phyloP scores from a whole-genome alignment of 495 filamentous ascomycete species.

The Oleoguttula mirabilis region DNA sequence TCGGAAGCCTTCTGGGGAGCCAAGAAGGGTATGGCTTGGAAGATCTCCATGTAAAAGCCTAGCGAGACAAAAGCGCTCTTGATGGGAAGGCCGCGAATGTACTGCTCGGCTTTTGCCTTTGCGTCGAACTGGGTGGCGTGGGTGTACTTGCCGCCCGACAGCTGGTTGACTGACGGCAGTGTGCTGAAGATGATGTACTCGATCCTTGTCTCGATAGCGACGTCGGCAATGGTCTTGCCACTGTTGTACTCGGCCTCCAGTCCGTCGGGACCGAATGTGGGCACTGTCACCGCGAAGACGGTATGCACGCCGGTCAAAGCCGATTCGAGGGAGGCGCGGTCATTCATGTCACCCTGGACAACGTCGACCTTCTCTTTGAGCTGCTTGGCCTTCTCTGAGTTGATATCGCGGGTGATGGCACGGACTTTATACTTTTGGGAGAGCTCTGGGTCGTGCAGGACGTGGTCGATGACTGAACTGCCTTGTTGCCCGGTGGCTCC shows the following conservation, averaged over 20 bases:
- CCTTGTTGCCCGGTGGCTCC: constrained; percentile 22
- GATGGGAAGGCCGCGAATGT: constrained; percentile 36
- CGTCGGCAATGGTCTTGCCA: constrained; percentile 29
- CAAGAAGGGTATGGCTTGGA: constrained; percentile 24
- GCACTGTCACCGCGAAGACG: constrained; percentile 35
- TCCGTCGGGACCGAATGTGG: constrained; percentile 26
- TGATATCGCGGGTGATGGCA: constrained; percentile 14
- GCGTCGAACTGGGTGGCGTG: constrained; percentile 6
- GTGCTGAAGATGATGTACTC: constrained; percentile 32
- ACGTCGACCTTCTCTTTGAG: constrained; percentile 9
- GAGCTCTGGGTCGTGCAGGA: constrained; percentile 17
- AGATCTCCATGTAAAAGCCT: constrained; percentile 43
- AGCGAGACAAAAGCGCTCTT: constrained; percentile 35
- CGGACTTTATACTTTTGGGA: constrained; percentile 17
- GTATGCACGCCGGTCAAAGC: constrained; percentile 28
- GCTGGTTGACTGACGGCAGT: constrained; percentile 27
- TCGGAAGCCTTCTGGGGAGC: constrained; percentile 22
- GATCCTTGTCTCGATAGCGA: constrained; percentile 25
- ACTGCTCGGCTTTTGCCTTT: constrained; percentile 21
- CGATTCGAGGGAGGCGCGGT: constrained; percentile 18
- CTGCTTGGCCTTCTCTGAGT: constrained; percentile 2
- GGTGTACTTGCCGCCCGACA: constrained; percentile 31
- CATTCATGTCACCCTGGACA: constrained; percentile 21
- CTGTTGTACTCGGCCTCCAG: constrained; percentile 30
- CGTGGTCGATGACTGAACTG: constrained; percentile 15